Conservation (phyloP, 2,329 filamentous ascomycete genomes). For the Botrytis aclada region DNA sequence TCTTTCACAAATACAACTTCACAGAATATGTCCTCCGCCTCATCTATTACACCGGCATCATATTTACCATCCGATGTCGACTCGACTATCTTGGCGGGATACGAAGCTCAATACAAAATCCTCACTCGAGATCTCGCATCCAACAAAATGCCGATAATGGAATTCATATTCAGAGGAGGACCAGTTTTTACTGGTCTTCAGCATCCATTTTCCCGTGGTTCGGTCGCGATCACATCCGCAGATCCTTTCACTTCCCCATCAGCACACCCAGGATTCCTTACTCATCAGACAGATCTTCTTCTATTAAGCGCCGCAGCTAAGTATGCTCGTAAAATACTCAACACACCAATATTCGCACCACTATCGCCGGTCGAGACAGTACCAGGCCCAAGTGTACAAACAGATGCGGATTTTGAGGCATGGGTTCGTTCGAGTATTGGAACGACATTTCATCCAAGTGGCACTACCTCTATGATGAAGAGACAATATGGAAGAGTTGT, state of each 20-base stretch:
- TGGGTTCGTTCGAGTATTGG: background rate
- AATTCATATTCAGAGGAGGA: constrained; percentile 10
- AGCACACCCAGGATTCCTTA: constrained; percentile 55
- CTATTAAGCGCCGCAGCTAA: background rate
- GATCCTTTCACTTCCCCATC: constrained; percentile 42
- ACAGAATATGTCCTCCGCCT: background rate
- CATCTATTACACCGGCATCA: constrained; percentile 4
- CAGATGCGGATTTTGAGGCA: constrained; percentile 4
- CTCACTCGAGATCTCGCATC: constrained; percentile 16
- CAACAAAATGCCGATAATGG: constrained; percentile 8
- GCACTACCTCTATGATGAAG: constrained; percentile 27
- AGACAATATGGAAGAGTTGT: constrained; percentile 26
- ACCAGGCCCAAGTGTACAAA: background rate
- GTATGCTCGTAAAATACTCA: background rate
- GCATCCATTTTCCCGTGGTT: constrained; percentile 55
- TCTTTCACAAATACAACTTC: constrained; percentile 13
- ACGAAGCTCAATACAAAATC: constrained; percentile 14
- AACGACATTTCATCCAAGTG: constrained; percentile 23
- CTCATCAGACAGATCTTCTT: constrained; percentile 34
- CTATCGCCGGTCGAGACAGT: constrained; percentile 8
- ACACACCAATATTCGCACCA: background rate
- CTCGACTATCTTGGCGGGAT: constrained; percentile 9
- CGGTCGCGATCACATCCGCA: constrained; percentile 51
- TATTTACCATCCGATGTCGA: background rate
- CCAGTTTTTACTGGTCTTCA: constrained; percentile 48